Percentiles rank a stretch among this genome's conserved stretches.
Conservation (phyloP, 2,329 filamentous ascomycete species). For the Fusarium ramigenum region DNA sequence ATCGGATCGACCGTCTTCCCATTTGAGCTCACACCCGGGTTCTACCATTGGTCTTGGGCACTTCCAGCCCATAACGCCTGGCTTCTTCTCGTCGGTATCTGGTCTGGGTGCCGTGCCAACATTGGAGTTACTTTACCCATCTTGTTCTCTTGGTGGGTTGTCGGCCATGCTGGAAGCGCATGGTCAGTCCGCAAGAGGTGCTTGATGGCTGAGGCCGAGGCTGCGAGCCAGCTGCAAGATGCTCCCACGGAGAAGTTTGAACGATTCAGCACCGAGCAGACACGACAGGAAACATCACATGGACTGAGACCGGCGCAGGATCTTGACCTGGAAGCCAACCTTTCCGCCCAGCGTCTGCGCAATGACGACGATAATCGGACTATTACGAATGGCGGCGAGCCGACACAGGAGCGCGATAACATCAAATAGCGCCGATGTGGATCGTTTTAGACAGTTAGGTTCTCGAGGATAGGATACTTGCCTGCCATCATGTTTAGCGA, state of each 20-base stretch:
- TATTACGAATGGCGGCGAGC: neutral
- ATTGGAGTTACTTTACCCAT: slow-evolving; percentile 5
- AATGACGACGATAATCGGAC: neutral
- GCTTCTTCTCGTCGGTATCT: slow-evolving; percentile 15
- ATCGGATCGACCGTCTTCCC: slow-evolving; percentile 12
- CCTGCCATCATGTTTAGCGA: neutral
- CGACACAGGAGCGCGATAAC: neutral
- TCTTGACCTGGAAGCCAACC: neutral
- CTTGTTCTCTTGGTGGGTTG: slow-evolving; percentile 24
- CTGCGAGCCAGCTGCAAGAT: neutral
- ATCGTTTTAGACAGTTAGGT: no score
- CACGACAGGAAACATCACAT: neutral
- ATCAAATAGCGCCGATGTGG: neutral
- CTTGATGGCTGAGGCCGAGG: slow-evolving; percentile 8
- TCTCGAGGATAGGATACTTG: neutral
- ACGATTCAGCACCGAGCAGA: neutral
- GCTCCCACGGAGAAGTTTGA: neutral
- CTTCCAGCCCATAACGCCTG: slow-evolving; percentile 18
- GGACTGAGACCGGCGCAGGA: neutral
- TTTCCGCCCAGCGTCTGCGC: neutral
- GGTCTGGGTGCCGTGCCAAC: slow-evolving; percentile 15
- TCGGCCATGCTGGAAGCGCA: slow-evolving; percentile 8
- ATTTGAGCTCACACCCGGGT: slow-evolving; percentile 24
- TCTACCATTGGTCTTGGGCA: slow-evolving; percentile 19
- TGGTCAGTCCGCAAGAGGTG: slow-evolving; percentile 28